Evolutionary conservation across 352 stramenopile genomes (phyloP), one percentile per base, ranked within the genome.

Genomic region (Thalassiosira allenii): DNA sequence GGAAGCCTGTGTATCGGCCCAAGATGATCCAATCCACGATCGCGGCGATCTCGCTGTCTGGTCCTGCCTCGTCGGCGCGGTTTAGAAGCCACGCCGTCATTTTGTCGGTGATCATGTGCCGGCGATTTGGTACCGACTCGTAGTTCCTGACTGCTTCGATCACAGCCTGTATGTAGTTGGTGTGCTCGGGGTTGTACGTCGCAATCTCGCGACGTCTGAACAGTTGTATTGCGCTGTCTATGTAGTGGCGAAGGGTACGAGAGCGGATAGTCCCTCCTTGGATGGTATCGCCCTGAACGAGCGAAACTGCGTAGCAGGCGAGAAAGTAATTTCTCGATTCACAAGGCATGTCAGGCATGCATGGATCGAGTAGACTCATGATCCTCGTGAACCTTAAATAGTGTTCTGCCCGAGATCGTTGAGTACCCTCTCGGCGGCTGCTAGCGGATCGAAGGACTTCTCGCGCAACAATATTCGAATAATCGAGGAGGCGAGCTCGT

Each of bases 401-500:
- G 23, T 75, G 53, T 66, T 33, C 27, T 41, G 66, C 40, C 67
- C 67, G 41, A 49, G 67, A 56, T 27, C 22, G 29, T 22, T 17
- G 1, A n/a, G 67, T 71, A 56, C n/a, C n/a, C n/a, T n/a, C n/a
- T n/a, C n/a, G n/a, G n/a, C n/a, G n/a, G n/a, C n/a, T 67, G 0
- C 23, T 17, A 75, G 30, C 30, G 75, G 75, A 71, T 84, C 25
- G 2, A 32, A 40, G n/a, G n/a, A 43, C 30, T 66, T 73, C 37
- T 47, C 54, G 29, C n/a, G 30, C 20, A 71, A 84, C 32, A 79
- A 53, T 33, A 44, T 56, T 23, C 70, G 52, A 61, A 53, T 61
- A 47, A 84, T 79, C 8, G 1, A 53, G 2, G 75, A 84, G 33
- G 75, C 17, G 4, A 82, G 61, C n/a, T 69, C 47, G 3, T 54